Conservation (phyloP, 805 yeast genomes). For the Metschnikowia bowlesiae region DNA sequence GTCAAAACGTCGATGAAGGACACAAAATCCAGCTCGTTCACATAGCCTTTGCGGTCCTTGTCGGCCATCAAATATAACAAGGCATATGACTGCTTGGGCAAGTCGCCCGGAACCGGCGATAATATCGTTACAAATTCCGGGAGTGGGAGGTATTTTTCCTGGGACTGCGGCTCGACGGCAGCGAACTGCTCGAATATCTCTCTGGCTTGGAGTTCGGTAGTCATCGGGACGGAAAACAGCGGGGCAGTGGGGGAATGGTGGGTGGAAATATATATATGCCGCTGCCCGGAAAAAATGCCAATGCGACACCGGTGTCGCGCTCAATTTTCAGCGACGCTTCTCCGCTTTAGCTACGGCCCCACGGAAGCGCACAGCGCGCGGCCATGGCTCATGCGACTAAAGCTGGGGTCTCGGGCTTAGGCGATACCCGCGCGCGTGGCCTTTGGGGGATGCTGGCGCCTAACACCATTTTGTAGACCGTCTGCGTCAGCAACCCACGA, state of each 20-base stretch:
- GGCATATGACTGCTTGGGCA: slow-evolving; percentile 34
- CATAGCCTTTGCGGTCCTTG: slow-evolving; percentile 60
- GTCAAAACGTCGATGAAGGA: slow-evolving; percentile 56
- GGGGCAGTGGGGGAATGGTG: not conserved
- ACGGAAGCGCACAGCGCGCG: slow-evolving; percentile 1
- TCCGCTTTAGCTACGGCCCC: slow-evolving; percentile 2
- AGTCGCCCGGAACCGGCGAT: slow-evolving; percentile 39
- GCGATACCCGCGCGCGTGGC: slow-evolving; percentile 1
- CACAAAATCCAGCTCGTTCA: slow-evolving; percentile 68
- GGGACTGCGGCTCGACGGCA: slow-evolving; percentile 17
- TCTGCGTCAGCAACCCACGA: too few relatives aligned
- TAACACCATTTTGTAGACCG: too few relatives aligned
- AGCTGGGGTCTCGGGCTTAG: slow-evolving; percentile 3
- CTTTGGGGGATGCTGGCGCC: not conserved
- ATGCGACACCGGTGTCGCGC: slow-evolving; percentile 4
- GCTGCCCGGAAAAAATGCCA: slow-evolving; percentile 3
- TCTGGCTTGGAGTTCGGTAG: slow-evolving; percentile 18
- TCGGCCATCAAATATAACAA: slow-evolving; percentile 81
- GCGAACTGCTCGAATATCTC: slow-evolving; percentile 41
- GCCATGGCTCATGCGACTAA: slow-evolving; percentile 4
- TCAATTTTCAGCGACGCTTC: slow-evolving; percentile 3
- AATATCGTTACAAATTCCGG: slow-evolving; percentile 35
- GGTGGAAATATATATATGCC: slow-evolving; percentile 2
- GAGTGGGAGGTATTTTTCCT: slow-evolving; percentile 27
- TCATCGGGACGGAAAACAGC: slow-evolving; percentile 8